Base-by-base conservation (phyloP, 1,284 basidiomycete genomes). In the Tetrapyrgos nigripes region DNA sequence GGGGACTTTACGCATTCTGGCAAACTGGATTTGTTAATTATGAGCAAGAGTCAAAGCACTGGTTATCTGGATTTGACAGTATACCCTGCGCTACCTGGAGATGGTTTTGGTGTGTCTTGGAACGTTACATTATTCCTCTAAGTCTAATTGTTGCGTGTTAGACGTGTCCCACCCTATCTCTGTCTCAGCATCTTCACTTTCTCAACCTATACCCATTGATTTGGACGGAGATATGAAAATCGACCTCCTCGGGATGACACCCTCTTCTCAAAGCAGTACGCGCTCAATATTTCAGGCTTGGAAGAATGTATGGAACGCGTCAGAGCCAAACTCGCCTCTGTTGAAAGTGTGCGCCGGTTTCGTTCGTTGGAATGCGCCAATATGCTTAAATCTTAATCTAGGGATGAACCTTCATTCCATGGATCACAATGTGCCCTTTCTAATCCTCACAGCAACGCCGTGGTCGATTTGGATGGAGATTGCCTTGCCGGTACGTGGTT, bases 381-480 rank as follows among this genome's bases (percentile, higher is more conserved):
- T 13, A 19, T 23, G 19, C 50, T 44, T 23, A 48, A 4, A 40
- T 14, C 50, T 67, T 47, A 53, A 31, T 48, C 13, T 63, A 92
- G 91, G 14, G 70, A 73, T 21, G 79, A 87, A 43, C 82, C 90
- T 0, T 81, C 82, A 9, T 84, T 95, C 63, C 73, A 83, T 29
- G 87, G 84, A 11, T 64, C 75, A 19, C 84, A 85, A 44, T 99
- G 97, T 75, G 83, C 79, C 13, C 73, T 97, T 11, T 85, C 92
- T 2, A 87, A 90, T 64, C 96, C 96, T 1, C 97, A 99, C 72
- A 96, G 92, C 70, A 97, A 96, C 70, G 95, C 96, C 0, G 92
- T 95, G n/a, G 84, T 98, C 17, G 97, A 99, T 70, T 77, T 99
- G 50, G 89, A 99, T 65, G 97, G 97, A 13, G 97, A 99, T 73